phyloP scores from a whole-genome alignment of 202 grass and related monocot genomes.

The Digitaria exilis region DNA sequence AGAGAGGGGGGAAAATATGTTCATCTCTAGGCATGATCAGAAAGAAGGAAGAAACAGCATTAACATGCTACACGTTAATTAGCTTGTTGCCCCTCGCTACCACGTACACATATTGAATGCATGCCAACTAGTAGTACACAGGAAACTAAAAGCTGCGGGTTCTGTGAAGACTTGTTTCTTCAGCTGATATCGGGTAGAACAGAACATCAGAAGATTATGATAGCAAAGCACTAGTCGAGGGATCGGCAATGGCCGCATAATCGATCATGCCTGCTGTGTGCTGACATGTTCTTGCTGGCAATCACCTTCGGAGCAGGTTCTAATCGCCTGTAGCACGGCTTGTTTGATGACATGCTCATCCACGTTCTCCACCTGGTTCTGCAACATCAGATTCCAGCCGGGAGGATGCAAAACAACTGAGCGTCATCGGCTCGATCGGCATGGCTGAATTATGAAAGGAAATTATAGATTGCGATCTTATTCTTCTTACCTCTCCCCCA shows the following conservation, averaged over 20 bases:
- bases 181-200: background rate
- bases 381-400: background rate
- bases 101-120: background rate
- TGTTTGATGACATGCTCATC: constrained; percentile 69
- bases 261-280: background rate
- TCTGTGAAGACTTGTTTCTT: background rate
- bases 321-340: constrained; percentile 76
- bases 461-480: constrained; percentile 8
- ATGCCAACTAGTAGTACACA: background rate
- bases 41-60: background rate
- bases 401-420: background rate
- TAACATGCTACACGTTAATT: background rate
- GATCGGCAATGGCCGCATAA: background rate
- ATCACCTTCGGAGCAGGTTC: constrained; percentile 35
- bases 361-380: constrained; percentile 52
- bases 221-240: background rate
- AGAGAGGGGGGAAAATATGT: background rate
- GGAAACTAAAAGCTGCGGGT: background rate
- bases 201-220: background rate
- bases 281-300: background rate
- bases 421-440: background rate
- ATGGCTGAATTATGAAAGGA: background rate
- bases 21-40: background rate
- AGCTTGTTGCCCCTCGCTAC: background rate
- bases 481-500: constrained; percentile 58